A percentile compares a stretch with the other conserved stretches of the same genome.
phyloP scores from a whole-genome alignment of 495 filamentous ascomycete species.

The Penicillium cosmopolitanum region DNA sequence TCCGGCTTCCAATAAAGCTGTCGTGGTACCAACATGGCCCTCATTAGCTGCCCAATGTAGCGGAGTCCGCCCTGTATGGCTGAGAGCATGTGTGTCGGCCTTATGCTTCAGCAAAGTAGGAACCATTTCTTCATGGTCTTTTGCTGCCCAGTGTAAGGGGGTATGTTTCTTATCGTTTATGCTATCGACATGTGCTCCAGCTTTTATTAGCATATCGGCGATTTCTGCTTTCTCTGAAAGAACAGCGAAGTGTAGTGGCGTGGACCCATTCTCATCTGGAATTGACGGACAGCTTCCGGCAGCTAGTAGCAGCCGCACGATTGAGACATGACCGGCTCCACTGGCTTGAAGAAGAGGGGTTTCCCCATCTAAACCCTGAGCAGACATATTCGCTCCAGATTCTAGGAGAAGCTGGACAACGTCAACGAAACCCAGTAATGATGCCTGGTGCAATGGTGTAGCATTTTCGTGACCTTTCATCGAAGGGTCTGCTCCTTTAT shows the following conservation, averaged over 20 bases:
- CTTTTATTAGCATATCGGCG: constrained; percentile 1
- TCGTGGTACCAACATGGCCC: constrained; percentile 5
- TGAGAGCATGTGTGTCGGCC: constrained; percentile 4
- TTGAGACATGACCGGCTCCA: background rate
- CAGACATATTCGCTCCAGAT: constrained; percentile 4
- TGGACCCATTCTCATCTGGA: constrained; percentile 1
- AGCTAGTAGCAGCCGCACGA: constrained; percentile 5
- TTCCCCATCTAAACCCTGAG: constrained; percentile 4
- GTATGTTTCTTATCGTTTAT: constrained; percentile 5
- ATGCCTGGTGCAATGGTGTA: constrained; percentile 6
- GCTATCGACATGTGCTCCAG: constrained; percentile 4
- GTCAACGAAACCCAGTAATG: constrained; percentile 2
- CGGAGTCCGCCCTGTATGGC: constrained; percentile 5
- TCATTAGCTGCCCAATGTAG: constrained; percentile 5
- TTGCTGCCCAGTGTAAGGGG: constrained; percentile 2
- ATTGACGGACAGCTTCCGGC: constrained; percentile 7
- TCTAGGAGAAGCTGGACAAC: constrained; percentile 4
- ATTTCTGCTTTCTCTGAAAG: constrained; percentile 6
- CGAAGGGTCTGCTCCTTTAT: constrained; percentile 1
- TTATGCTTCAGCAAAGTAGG: background rate
- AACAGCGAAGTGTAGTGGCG: constrained; percentile 7
- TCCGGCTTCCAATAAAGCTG: background rate
- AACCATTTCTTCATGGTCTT: constrained; percentile 1
- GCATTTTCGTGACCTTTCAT: background rate
- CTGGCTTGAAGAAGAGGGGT: constrained; percentile 7